Conservation (phyloP, 306 rosid species). For the Cucumis hystrix region DNA sequence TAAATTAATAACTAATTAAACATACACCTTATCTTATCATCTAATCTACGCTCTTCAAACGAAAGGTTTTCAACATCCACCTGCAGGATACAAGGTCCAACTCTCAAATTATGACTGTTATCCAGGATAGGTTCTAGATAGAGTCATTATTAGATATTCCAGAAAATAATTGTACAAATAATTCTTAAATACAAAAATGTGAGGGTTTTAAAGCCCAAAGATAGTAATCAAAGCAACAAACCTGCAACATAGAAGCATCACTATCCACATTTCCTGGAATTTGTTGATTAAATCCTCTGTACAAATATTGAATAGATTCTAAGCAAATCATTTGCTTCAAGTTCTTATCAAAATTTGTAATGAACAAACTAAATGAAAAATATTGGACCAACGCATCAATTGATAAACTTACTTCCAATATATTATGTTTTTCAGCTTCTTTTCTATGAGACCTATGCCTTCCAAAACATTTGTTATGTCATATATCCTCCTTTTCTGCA, state of each 20-base stretch:
- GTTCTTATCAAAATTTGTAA: slow-evolving; percentile 2
- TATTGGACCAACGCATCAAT: slow-evolving; percentile 1
- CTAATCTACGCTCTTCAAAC: slow-evolving; percentile 60
- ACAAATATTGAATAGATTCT: slow-evolving; percentile 21
- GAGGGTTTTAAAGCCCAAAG: not conserved
- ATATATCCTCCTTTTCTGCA: slow-evolving; percentile 95
- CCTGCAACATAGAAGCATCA: slow-evolving; percentile 67
- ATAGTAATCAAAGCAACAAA: slow-evolving; percentile 10
- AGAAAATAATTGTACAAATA: not conserved
- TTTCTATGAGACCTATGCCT: slow-evolving; percentile 98
- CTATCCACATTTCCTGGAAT: slow-evolving; percentile 53
- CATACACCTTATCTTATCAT: slow-evolving; percentile 67
- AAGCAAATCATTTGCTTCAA: slow-evolving; percentile 15
- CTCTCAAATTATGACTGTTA: slow-evolving; percentile 13
- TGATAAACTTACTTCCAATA: slow-evolving; percentile 78
- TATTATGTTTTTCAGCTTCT: slow-evolving; percentile 85
- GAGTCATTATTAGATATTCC: not conserved
- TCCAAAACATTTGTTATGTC: slow-evolving; percentile 98
- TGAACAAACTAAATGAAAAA: slow-evolving; percentile 8
- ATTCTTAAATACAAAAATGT: not conserved
- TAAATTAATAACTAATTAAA: slow-evolving; percentile 12
- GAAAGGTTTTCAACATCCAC: slow-evolving; percentile 69
- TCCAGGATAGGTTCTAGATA: not conserved
- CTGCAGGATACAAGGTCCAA: slow-evolving; percentile 46
- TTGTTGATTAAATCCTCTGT: slow-evolving; percentile 78